Evolutionary conservation across 2,329 filamentous ascomycete species (phyloP), one percentile per base, ranked within the genome.

Genomic region (Hymenoscyphus repandus): DNA sequence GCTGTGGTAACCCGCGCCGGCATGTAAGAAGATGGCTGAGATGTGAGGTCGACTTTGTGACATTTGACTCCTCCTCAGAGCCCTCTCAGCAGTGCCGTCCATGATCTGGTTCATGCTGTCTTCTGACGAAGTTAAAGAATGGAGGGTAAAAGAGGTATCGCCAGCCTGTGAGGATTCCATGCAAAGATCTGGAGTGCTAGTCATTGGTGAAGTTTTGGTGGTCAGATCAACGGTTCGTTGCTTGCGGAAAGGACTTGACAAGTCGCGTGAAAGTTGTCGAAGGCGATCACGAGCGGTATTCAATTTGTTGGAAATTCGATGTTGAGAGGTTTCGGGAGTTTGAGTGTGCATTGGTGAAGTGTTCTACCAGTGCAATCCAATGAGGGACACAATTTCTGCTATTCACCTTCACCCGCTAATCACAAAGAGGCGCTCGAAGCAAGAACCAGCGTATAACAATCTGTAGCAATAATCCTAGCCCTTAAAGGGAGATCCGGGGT

Each of bases 1-100:
- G 65, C 90, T 96, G 68, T 99, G 93, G 63, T 89, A 99, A 3
- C 93, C 93, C 13, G 93, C 93, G 32, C 93, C 93, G 34, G 92
- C 93, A 69, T 99, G 93, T 40, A 99, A 85, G 68, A 96, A 97
- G 47, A 99, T 92, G 52, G 90, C 90, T 51, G 82, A 82, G 9
- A 82, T 71, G 42, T 58, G 56, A 9, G 57, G 49, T 17, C 49
- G 53, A 9, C 41, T 46, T 33, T 52, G 56, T 20, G 49, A 40
- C 22, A 50, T 50, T n/a, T 56, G 47, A 17, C 39, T 56, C 40
- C 51, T 45, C 40, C 57, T 51, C 38, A 57, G 52, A 37, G 58
- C 47, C 46, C 55, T 61, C 27, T 65, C 64, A 22, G 50, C 49
- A 15, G 61, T 47, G 38, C 64, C 64, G 46, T 66, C 65, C 62